These are phyloP conservation scores for Globisporangium carolinianum DNA, from an alignment of 352 stramenopile genomes.

Conservation along the genomic window DNA sequence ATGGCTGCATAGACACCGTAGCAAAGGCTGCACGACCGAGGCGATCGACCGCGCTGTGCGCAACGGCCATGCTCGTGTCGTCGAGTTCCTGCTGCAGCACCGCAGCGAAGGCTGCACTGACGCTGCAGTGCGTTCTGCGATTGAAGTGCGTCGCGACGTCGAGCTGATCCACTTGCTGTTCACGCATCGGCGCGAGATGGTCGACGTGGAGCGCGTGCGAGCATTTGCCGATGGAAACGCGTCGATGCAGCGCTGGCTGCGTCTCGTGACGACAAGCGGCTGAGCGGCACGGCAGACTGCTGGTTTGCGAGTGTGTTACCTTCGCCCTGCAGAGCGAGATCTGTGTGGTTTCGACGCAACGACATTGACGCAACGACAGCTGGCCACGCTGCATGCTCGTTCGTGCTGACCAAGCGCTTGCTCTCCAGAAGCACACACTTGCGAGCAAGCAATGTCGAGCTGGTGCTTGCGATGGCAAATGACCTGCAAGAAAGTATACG, in stretches of 20 bases:
- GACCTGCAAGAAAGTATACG: too few relatives aligned
- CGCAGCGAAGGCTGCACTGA: background rate
- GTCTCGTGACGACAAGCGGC: background rate
- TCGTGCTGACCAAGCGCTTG: too few relatives aligned
- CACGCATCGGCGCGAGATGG: background rate
- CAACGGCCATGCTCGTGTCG: background rate
- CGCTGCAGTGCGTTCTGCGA: background rate
- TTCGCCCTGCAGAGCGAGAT: too few relatives aligned
- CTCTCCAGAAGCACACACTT: too few relatives aligned
- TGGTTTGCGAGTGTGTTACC: too few relatives aligned
- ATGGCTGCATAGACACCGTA: conserved; percentile 12
- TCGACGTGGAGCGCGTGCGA: background rate
- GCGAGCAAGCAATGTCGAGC: too few relatives aligned
- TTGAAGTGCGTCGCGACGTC: background rate
- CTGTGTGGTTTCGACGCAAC: too few relatives aligned
- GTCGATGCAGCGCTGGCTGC: background rate
- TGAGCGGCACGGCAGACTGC: too few relatives aligned
- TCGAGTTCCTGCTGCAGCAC: conserved; percentile 1
- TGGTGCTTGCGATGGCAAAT: too few relatives aligned
- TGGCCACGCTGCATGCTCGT: too few relatives aligned
- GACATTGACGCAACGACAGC: too few relatives aligned
- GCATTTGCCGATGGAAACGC: background rate
- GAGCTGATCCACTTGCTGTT: background rate
- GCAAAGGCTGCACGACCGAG: conserved; percentile 8
- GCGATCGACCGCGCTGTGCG: background rate